Evolutionary conservation across 352 stramenopile genomes (phyloP).

Genomic region (Pythium sukuiense): DNA sequence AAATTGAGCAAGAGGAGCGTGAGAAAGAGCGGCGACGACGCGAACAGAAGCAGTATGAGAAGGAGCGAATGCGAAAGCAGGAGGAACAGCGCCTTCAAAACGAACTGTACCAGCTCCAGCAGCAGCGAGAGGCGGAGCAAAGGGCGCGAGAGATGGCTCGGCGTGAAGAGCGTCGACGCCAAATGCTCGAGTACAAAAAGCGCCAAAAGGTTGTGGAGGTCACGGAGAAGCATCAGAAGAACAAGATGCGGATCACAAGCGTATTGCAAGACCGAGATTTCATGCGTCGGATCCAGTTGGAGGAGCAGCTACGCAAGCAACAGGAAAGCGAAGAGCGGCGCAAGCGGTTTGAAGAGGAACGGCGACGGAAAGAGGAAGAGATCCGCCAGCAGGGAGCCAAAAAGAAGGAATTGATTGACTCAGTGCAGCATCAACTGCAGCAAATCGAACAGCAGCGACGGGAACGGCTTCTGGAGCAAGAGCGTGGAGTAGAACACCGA

Average conservation of each 20-base stretch:
- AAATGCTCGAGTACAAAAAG: constrained; percentile 52
- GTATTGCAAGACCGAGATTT: constrained; percentile 65
- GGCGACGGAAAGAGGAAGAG: constrained; percentile 42
- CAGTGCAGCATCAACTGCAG: constrained; percentile 57
- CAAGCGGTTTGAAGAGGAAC: constrained; percentile 35
- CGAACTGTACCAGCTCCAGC: constrained; percentile 45
- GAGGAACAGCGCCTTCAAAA: constrained; percentile 56
- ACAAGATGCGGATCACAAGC: constrained; percentile 61
- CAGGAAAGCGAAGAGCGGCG: constrained; percentile 54
- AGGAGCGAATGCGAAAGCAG: constrained; percentile 49
- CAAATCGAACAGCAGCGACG: constrained; percentile 55
- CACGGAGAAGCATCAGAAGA: constrained; percentile 60
- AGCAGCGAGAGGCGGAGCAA: constrained; percentile 42
- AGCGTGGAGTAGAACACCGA: constrained; percentile 41
- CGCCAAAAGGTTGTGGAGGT: constrained; percentile 43
- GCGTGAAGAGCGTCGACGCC: constrained; percentile 42
- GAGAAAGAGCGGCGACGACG: constrained; percentile 51
- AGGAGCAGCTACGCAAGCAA: constrained; percentile 61
- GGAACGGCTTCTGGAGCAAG: constrained; percentile 47
- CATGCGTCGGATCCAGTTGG: constrained; percentile 43
- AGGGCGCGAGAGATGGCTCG: constrained; percentile 50
- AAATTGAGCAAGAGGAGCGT: constrained; percentile 47
- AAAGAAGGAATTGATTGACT: constrained; percentile 67
- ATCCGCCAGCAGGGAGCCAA: constrained; percentile 40
- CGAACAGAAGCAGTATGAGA: constrained; percentile 48